Base-by-base conservation (phyloP, 345 rosid species). In the Sapria himalayana region DNA sequence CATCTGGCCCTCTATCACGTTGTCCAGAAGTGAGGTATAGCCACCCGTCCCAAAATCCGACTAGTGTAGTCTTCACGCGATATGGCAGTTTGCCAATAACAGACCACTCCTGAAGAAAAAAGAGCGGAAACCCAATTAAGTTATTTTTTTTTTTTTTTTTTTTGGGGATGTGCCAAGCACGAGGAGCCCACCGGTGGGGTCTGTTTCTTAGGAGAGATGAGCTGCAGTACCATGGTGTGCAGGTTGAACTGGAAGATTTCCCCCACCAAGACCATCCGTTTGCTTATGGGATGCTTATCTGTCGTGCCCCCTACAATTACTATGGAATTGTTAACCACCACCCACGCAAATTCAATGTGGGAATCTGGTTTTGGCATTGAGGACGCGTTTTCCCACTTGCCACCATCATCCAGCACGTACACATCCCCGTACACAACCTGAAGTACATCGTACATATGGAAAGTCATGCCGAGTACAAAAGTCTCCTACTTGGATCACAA, bases 341-440 rank as follows among this genome's bases (percentile, higher is more conserved):
- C 57, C 98, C 98, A 89, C 53, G 95, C 95, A 62, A 82, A 89
- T 45, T 89, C 94, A 20, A 89, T 78, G 55, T 89, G 98, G 9
- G 94, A 82, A 55, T 82, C 77, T 0, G 98, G 85, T 55, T 86
- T 86, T 32, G 80, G 93, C 91, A 86, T 70, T 0, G 93, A 34
- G 53, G 93, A 76, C 40, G 79, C 46, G 5, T 49, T 60, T 62
- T 78, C 79, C 98, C 94, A 89, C 65, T 82, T 74, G 81, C 73
- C 76, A 52, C 76, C 78, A 43, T 70, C 69, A 58, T 78, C 98
- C 43, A 89, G 71, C 98, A 76, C 72, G 73, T 76, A 71, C 4
- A 89, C 93, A 49, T 78, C 82, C 45, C 61, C 59, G 47, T 57
- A 89, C 17, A 86, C 97, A n/a, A 86, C 80, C 97, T 86, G 74